Evolutionary conservation across 164 flowering plant species (phyloP).

Genomic region (Hamamelis virginiana): DNA sequence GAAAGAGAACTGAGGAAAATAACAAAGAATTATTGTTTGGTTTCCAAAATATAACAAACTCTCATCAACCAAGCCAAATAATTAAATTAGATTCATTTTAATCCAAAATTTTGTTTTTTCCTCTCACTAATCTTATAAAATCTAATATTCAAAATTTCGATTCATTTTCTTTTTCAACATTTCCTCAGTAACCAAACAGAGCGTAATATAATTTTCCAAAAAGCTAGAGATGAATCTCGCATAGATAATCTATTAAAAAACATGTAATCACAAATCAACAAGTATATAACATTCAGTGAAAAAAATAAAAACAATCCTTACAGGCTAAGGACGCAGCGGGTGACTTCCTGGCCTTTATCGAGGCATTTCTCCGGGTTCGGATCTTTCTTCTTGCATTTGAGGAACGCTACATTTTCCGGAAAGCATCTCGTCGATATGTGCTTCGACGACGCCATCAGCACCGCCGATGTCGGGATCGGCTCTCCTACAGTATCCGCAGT

Average conservation of each 20-base stretch:
- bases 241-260: background rate
- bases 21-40: no score
- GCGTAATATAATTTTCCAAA: no score
- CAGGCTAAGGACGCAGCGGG: conserved; percentile 78
- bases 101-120: no score
- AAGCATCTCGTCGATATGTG: conserved; percentile 69
- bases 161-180: background rate
- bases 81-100: background rate
- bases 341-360: conserved; percentile 79
- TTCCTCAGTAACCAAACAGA: background rate
- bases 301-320: conserved; percentile 27
- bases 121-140: no score
- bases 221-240: no score
- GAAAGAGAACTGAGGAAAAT: no score
- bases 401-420: conserved; percentile 62
- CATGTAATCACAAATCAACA: background rate
- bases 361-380: conserved; percentile 95
- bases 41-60: background rate
- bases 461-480: conserved; percentile 83
- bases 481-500: conserved; percentile 61
- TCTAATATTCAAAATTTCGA: background rate
- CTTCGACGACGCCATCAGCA: conserved; percentile 76
- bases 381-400: conserved; percentile 91
- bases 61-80: background rate
- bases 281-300: background rate